Conservation (phyloP, 768 basidiomycete species). For the Mycena maculata region DNA sequence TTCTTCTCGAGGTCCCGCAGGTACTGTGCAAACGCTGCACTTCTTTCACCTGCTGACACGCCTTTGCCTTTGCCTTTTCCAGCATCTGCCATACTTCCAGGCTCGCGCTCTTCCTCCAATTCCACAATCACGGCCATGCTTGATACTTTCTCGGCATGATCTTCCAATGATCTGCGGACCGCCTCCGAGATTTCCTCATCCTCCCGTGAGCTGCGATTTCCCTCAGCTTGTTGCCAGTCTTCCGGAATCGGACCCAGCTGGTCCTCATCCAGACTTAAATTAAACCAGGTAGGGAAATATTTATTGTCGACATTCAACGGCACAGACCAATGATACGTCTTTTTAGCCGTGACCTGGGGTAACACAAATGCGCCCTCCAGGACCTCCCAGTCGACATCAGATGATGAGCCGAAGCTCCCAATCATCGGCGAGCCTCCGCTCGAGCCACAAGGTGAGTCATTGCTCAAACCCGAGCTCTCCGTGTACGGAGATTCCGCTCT, state of each 20-base stretch:
- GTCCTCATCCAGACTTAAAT: constrained; percentile 9
- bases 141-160: neutral
- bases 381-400: neutral
- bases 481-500: neutral
- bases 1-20: neutral
- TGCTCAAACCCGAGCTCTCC: neutral
- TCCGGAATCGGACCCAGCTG: constrained; percentile 10
- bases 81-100: neutral
- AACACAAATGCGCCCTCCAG: neutral
- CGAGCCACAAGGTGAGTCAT: neutral
- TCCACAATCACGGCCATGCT: constrained; percentile 23
- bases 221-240: neutral
- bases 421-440: neutral
- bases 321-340: neutral
- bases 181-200: constrained; percentile 6
- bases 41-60: neutral
- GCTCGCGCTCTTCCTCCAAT: neutral
- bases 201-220: neutral
- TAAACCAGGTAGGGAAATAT: constrained; percentile 25
- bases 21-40: constrained; percentile 8
- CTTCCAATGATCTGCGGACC: neutral
- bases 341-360: neutral
- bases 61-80: constrained; percentile 9
- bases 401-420: neutral
- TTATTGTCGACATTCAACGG: neutral